Evolutionary conservation across 257 asterid species (phyloP).

Genomic region (Vinca minor): DNA sequence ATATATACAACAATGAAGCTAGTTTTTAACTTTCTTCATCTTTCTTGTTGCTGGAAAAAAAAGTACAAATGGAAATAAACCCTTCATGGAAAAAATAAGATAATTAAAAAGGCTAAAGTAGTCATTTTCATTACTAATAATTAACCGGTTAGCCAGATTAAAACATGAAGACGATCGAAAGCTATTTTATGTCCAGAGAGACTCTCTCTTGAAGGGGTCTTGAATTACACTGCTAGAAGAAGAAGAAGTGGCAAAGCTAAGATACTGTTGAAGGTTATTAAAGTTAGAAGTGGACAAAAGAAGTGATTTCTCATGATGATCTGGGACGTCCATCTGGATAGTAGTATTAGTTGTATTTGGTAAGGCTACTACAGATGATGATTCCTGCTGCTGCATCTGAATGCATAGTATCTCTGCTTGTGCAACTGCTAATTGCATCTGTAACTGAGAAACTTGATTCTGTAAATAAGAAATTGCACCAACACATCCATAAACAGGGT

Average conservation of each 20-base stretch:
- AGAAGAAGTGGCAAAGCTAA: constrained; percentile 52
- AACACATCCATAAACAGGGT: constrained; percentile 83
- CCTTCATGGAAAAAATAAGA: neutral
- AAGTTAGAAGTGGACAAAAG: constrained; percentile 30
- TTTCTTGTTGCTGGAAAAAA: neutral
- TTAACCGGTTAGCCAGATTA: constrained; percentile 18
- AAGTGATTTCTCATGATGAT: constrained; percentile 45
- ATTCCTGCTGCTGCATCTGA: constrained; percentile 64
- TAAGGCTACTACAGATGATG: neutral
- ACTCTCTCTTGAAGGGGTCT: constrained; percentile 87
- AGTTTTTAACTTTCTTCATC: neutral
- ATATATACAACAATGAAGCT: neutral
- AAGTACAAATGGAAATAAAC: neutral
- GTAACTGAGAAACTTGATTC: constrained; percentile 73
- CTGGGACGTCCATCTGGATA: constrained; percentile 21
- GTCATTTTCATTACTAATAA: neutral
- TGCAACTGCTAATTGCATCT: constrained; percentile 78
- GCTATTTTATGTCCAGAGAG: constrained; percentile 48
- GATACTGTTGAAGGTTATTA: constrained; percentile 57
- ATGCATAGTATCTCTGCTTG: constrained; percentile 78
- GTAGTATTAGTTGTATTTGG: neutral
- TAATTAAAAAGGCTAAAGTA: constrained; percentile 4
- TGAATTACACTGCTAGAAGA: constrained; percentile 53
- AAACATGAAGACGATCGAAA: constrained; percentile 1
- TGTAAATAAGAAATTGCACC: constrained; percentile 79